Conservation (phyloP, 2,329 filamentous ascomycete genomes). For the Madurella mycetomatis region DNA sequence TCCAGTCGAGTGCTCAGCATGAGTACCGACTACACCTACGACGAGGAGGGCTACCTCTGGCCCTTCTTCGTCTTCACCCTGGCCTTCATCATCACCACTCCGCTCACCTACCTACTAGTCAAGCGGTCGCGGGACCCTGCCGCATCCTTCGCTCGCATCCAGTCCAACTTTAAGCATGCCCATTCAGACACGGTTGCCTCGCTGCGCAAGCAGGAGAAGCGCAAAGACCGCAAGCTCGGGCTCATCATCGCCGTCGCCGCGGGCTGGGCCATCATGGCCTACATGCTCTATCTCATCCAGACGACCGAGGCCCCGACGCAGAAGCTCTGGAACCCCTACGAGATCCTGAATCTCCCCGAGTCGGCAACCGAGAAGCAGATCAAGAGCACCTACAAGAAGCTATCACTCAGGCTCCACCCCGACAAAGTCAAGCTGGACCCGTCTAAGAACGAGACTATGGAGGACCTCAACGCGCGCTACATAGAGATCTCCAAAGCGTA, state of each 20-base stretch:
- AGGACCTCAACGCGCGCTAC: slow-evolving; percentile 80
- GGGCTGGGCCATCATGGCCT: slow-evolving; percentile 80
- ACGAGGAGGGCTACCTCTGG: slow-evolving; percentile 97
- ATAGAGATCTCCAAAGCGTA: slow-evolving; percentile 97
- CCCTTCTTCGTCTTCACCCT: slow-evolving; percentile 97
- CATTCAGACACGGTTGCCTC: slow-evolving; percentile 79
- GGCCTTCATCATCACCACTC: slow-evolving; percentile 79
- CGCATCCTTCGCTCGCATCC: slow-evolving; percentile 76
- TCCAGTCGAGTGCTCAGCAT: slow-evolving; percentile 49
- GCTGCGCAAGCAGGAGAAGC: slow-evolving; percentile 80
- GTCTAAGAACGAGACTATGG: slow-evolving; percentile 82
- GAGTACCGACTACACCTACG: slow-evolving; percentile 96
- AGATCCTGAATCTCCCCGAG: slow-evolving; percentile 84
- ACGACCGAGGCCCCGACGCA: slow-evolving; percentile 66
- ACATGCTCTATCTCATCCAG: slow-evolving; percentile 87
- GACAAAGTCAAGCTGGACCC: slow-evolving; percentile 85
- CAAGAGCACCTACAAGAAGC: slow-evolving; percentile 81
- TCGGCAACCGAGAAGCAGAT: slow-evolving; percentile 84
- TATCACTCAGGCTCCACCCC: slow-evolving; percentile 84
- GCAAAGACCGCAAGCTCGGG: slow-evolving; percentile 85
- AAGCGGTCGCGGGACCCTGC: slow-evolving; percentile 72
- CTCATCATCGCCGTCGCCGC: slow-evolving; percentile 68
- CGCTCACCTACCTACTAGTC: slow-evolving; percentile 83
- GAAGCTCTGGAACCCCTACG: slow-evolving; percentile 95
- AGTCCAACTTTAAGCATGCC: slow-evolving; percentile 73